Conservation (phyloP, 2,329 filamentous ascomycete genomes). For the Aspergillus floridensis region DNA sequence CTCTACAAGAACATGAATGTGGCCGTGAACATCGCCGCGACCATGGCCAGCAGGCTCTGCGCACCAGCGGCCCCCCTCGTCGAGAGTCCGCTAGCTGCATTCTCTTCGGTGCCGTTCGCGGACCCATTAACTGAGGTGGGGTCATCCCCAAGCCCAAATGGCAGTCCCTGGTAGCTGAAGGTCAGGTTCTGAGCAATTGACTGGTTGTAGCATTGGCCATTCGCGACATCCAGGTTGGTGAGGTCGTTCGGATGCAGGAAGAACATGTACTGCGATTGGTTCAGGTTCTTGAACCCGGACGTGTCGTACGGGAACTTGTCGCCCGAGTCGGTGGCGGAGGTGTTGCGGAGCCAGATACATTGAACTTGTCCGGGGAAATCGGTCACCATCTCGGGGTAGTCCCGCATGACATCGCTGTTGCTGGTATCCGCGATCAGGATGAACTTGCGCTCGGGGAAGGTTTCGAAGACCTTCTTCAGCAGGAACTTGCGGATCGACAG, state of each 20-base stretch:
- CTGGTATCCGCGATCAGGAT: constrained; percentile 1
- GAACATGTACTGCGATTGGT: constrained; percentile 3
- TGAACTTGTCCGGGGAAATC: constrained; percentile 1
- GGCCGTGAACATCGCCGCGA: not conserved
- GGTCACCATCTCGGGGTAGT: constrained; percentile 1
- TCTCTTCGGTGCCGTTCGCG: not conserved
- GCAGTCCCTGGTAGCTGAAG: not conserved
- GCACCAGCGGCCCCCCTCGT: not conserved
- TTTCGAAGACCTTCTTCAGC: not conserved
- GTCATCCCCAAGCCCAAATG: not conserved
- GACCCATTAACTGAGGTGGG: not conserved
- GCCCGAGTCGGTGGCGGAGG: not conserved
- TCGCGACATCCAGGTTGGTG: not conserved
- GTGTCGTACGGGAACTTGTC: constrained; percentile 1
- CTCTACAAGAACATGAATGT: not conserved
- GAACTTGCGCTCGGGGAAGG: not conserved
- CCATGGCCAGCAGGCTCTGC: not conserved
- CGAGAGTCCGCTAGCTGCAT: not conserved
- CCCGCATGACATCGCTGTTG: constrained; percentile 3
- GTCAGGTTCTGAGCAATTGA: constrained; percentile 1
- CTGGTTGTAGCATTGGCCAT: not conserved
- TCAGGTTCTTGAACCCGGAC: not conserved
- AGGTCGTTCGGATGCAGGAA: not conserved
- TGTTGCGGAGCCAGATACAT: constrained; percentile 1
- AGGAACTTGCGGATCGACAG: not conserved